phyloP scores from a whole-genome alignment of 2,329 filamentous ascomycete species.

The Aureobasidium zeae region DNA sequence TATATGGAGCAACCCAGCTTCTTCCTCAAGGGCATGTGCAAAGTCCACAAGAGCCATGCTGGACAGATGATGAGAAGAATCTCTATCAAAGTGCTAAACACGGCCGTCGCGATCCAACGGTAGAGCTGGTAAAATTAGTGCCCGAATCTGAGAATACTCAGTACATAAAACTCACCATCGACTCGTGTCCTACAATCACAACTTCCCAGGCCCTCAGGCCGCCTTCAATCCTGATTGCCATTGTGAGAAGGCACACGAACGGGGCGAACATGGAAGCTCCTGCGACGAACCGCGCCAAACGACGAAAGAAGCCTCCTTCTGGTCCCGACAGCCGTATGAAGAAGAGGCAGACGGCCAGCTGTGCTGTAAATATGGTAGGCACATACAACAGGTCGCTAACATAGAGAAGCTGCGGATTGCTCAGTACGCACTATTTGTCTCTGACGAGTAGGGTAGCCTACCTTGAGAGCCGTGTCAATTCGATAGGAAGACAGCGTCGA shows the following conservation, averaged over 20 bases:
- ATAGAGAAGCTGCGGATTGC: conserved; percentile 1
- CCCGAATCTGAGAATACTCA: background rate
- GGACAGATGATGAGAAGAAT: conserved; percentile 7
- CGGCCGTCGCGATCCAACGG: conserved; percentile 4
- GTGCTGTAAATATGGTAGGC: background rate
- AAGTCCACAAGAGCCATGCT: conserved; percentile 2
- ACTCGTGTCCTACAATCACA: background rate
- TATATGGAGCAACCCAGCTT: conserved; percentile 2
- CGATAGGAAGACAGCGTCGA: background rate
- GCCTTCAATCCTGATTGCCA: background rate
- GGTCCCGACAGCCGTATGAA: conserved; percentile 2
- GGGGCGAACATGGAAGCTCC: background rate
- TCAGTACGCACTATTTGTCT: background rate
- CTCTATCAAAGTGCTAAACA: conserved; percentile 1
- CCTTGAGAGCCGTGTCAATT: background rate
- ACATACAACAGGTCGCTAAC: conserved; percentile 4
- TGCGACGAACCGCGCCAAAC: conserved; percentile 2
- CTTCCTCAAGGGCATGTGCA: conserved; percentile 5
- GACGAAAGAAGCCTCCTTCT: conserved; percentile 5
- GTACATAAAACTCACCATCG: background rate
- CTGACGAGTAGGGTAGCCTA: no score
- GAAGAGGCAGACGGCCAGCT: conserved; percentile 6
- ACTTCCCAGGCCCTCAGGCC: background rate
- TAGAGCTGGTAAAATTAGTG: no score
- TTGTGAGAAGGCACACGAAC: background rate